phyloP scores from a whole-genome alignment of 352 stramenopile genomes.

The Pythium rishiriense region DNA sequence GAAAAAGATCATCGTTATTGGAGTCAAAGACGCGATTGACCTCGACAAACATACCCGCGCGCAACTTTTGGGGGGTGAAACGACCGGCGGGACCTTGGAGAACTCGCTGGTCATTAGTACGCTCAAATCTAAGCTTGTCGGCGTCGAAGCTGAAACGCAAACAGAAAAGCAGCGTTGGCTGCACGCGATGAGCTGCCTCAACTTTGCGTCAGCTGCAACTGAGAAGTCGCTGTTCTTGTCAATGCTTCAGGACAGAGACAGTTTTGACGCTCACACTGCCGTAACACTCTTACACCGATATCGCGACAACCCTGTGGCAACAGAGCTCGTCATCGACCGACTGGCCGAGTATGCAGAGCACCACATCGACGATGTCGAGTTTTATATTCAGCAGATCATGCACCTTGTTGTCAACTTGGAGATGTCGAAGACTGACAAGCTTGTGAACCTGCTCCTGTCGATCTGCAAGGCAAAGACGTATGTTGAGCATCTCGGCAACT shows the following conservation, averaged over 20 bases:
- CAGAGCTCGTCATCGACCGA: conserved; percentile 65
- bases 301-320: conserved; percentile 61
- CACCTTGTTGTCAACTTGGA: conserved; percentile 71
- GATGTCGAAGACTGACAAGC: conserved; percentile 59
- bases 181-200: conserved; percentile 67
- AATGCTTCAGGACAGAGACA: conserved; percentile 48
- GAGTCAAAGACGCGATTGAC: conserved; percentile 59
- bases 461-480: conserved; percentile 80
- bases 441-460: conserved; percentile 71
- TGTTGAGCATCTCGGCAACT: conserved; percentile 78
- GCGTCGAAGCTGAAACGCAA: conserved; percentile 65
- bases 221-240: conserved; percentile 60
- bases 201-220: conserved; percentile 46
- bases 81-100: conserved; percentile 30
- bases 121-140: conserved; percentile 69
- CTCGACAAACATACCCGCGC: conserved; percentile 55
- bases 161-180: conserved; percentile 80
- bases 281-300: conserved; percentile 74
- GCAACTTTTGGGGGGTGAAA: conserved; percentile 44
- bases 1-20: conserved; percentile 64
- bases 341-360: conserved; percentile 60
- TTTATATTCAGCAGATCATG: conserved; percentile 83
- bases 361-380: conserved; percentile 79
- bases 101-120: conserved; percentile 71
- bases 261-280: conserved; percentile 68